Percentiles rank a stretch among this genome's conserved stretches.
phyloP scores from a whole-genome alignment of 768 basidiomycete species.

The Boletus subcaerulescens region DNA sequence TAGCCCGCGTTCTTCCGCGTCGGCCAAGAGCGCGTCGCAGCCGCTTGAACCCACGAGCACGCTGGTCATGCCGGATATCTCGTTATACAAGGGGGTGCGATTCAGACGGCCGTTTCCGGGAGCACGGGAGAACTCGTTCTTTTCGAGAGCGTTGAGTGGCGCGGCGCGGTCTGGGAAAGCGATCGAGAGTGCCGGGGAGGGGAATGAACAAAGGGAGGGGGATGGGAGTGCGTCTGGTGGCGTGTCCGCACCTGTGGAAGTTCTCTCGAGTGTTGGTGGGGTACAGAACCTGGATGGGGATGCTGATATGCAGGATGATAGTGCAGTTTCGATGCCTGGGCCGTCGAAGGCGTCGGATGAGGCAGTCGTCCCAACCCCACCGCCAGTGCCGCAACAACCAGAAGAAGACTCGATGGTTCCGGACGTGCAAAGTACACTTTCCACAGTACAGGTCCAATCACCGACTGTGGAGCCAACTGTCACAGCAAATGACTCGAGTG shows the following conservation, averaged over 20 bases:
- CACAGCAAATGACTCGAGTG: background rate
- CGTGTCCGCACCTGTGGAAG: background rate
- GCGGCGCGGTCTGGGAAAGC: background rate
- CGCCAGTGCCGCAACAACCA: background rate
- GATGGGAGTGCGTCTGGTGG: background rate
- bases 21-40: background rate
- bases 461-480: background rate
- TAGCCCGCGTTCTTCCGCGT: background rate
- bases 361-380: background rate
- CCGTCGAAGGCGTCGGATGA: background rate
- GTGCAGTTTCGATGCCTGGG: background rate
- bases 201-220: background rate
- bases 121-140: conserved; percentile 19
- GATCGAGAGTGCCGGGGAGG: background rate
- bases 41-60: background rate
- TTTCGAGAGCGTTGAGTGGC: conserved; percentile 21
- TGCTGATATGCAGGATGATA: conserved; percentile 6
- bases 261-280: background rate
- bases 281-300: background rate
- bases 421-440: background rate
- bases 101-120: conserved; percentile 16
- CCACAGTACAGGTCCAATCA: background rate
- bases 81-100: conserved; percentile 19
- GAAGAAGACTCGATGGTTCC: background rate
- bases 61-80: conserved; percentile 24